Conservation (phyloP, 768 basidiomycete genomes). For the Cyathus striatus region DNA sequence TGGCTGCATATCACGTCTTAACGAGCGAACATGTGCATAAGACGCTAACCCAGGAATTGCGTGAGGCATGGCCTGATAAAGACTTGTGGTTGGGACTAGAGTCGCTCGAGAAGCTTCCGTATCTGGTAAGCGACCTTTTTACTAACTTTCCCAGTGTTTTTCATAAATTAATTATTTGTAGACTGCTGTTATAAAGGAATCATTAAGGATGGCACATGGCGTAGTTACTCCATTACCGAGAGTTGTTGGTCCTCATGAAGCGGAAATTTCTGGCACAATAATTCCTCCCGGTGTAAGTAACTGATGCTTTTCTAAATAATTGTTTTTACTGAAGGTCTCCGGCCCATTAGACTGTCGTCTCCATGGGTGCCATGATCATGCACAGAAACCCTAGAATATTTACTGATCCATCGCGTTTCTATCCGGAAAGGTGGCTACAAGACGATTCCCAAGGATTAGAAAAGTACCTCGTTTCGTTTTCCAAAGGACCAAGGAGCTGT, state of each 20-base stretch:
- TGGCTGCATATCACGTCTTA: constrained; percentile 30
- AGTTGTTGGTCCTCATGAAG: constrained; percentile 25
- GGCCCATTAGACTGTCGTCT: constrained; percentile 36
- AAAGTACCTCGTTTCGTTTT: constrained; percentile 35
- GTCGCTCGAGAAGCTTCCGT: constrained; percentile 38
- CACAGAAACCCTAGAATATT: constrained; percentile 35
- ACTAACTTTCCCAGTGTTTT: constrained; percentile 1
- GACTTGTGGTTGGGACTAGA: constrained; percentile 23
- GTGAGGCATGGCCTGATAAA: constrained; percentile 35
- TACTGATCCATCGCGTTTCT: constrained; percentile 30
- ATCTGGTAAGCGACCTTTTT: constrained; percentile 28
- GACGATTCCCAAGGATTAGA: constrained; percentile 29
- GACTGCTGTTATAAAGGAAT: constrained; percentile 45
- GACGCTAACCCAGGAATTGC: constrained; percentile 24
- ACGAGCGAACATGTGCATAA: constrained; percentile 19
- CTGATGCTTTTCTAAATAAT: too few relatives aligned
- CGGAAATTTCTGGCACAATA: constrained; percentile 24
- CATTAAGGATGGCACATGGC: constrained; percentile 35
- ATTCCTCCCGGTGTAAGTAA: constrained; percentile 33
- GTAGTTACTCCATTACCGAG: constrained; percentile 32
- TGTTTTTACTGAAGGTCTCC: too few relatives aligned
- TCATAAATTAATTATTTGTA: constrained; percentile 8
- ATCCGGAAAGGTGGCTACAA: constrained; percentile 38
- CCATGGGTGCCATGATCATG: constrained; percentile 32
- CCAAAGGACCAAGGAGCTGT: constrained; percentile 40